Conservation (phyloP, 1,284 basidiomycete genomes). For the Apiotrichum siamense region DNA sequence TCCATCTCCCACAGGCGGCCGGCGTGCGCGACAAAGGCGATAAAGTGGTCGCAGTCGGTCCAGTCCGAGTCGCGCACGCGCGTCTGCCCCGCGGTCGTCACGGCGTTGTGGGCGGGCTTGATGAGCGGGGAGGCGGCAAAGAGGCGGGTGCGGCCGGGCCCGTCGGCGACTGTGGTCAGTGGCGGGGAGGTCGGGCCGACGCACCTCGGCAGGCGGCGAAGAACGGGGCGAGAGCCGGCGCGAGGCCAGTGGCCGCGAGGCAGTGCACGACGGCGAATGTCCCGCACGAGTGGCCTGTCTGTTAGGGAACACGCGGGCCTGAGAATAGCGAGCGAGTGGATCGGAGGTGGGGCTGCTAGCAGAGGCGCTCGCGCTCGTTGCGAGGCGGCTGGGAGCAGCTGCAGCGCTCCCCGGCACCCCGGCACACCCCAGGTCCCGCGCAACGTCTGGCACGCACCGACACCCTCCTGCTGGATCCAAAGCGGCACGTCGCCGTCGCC, state of each 20-base stretch:
- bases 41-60: slow-evolving; percentile 24
- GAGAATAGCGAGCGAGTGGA: not conserved
- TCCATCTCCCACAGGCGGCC: slow-evolving; percentile 21
- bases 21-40: slow-evolving; percentile 14
- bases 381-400: too few species aligned
- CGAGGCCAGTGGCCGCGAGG: slow-evolving; percentile 15
- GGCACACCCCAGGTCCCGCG: not conserved
- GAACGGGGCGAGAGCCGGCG: slow-evolving; percentile 14
- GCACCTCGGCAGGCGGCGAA: slow-evolving; percentile 15
- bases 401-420: too few species aligned
- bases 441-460: slow-evolving; percentile 3
- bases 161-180: not conserved
- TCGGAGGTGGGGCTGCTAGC: too few species aligned
- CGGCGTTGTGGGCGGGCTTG: slow-evolving; percentile 17
- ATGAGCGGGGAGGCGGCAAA: slow-evolving; percentile 14
- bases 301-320: not conserved
- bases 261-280: slow-evolving; percentile 25
- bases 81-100: slow-evolving; percentile 16
- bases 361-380: too few species aligned
- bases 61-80: slow-evolving; percentile 15
- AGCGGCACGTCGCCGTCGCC: slow-evolving; percentile 6
- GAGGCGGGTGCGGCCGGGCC: slow-evolving; percentile 8
- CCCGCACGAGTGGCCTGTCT: slow-evolving; percentile 23
- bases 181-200: not conserved
- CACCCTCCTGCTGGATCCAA: slow-evolving; percentile 24